Base-by-base conservation (phyloP, 148 eudicot genomes). In the Fagopyrum homotropicum region DNA sequence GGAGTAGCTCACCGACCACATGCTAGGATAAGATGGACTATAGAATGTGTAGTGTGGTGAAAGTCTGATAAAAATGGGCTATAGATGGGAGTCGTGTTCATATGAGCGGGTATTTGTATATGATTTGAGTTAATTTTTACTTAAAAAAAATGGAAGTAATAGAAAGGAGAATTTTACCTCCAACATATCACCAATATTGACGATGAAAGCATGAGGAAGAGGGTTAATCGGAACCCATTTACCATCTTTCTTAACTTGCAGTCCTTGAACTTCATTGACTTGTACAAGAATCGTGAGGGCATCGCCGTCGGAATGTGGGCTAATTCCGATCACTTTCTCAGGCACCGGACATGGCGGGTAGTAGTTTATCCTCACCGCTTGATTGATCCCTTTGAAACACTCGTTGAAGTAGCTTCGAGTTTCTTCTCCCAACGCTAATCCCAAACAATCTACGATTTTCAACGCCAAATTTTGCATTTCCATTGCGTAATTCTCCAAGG, bases 391-490 rank as follows among this genome's bases (percentile, higher is more conserved):
- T 79, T 4, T 40, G 75, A 63, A 57, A 57, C 46, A 59, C 6
- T 30, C 54, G 4, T 51, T 60, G 55, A 74, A 84, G 76, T 73
- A 77, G 81, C 45, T 61, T n/a, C 54, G 74, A 30, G 68, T 29
- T 60, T 60, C 59, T 45, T 40, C 59, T 4, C 55, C 19, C 6
- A 72, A 55, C 4, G 56, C 52, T 72, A n/a, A 19, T 48, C 52
- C 74, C 35, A 48, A 4, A n/a, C 49, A n/a, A 4, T 72, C 74
- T 49, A 72, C 11, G 56, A 72, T 7, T 22, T 47, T 17, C 35
- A 22, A n/a, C 22, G 74, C 74, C 56, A 72, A 15, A 55, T 72
- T 48, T 9, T 72, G 49, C 9, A 17, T 44, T 22, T 48, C 74
- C 2, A 0, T 4, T 22, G 74, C 4, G 74, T 72, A 72, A 5